Conservation (phyloP, 2,329 filamentous ascomycete genomes). For the Hypoxylon sp. region DNA sequence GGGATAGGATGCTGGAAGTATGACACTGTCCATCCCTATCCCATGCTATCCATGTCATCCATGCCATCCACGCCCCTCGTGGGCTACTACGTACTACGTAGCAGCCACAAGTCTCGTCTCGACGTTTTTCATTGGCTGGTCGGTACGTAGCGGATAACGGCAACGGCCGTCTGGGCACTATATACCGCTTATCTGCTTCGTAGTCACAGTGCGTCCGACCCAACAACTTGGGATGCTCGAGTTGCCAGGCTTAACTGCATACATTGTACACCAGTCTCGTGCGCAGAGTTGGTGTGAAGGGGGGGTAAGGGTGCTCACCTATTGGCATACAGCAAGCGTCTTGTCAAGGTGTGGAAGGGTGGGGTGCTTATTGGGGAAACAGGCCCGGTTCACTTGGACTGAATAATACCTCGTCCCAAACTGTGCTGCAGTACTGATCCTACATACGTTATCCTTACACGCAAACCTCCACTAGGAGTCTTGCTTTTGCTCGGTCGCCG, state of each 20-base stretch:
- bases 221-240: conserved; percentile 45
- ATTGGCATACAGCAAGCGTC: conserved; percentile 25
- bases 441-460: conserved; percentile 33
- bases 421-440: conserved; percentile 32
- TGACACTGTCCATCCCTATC: conserved; percentile 32
- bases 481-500: conserved; percentile 15
- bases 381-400: conserved; percentile 20
- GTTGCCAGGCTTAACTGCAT: conserved; percentile 38
- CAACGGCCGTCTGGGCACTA: conserved; percentile 42
- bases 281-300: conserved; percentile 40
- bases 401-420: conserved; percentile 38
- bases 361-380: conserved; percentile 22
- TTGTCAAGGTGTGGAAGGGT: conserved; percentile 26
- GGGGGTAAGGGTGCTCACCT: conserved; percentile 23
- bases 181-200: conserved; percentile 41
- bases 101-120: conserved; percentile 22
- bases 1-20: conserved; percentile 10
- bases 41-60: conserved; percentile 16
- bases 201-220: conserved; percentile 51
- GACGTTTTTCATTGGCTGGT: conserved; percentile 31
- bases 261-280: conserved; percentile 46
- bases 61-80: conserved; percentile 24
- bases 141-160: conserved; percentile 39
- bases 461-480: conserved; percentile 20
- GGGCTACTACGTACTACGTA: conserved; percentile 29